These are phyloP conservation scores for Fusarium sp. DNA, from an alignment of 2,329 filamentous ascomycete species.

Conservation along the genomic window DNA sequence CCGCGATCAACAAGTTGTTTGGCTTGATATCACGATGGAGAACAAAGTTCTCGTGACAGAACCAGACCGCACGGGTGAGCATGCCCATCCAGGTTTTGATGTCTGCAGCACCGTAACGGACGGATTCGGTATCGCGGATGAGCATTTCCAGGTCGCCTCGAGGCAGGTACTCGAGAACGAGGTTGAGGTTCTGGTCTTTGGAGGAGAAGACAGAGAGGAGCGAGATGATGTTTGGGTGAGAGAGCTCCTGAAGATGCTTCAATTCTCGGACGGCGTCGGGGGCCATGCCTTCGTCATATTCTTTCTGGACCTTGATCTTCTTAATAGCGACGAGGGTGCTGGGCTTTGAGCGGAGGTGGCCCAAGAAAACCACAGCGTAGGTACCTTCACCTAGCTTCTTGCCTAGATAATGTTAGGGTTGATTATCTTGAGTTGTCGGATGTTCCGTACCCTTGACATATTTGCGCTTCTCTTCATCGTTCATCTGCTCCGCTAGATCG, in stretches of 20 bases:
- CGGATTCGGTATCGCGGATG: conserved; percentile 82
- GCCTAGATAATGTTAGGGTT: conserved; percentile 61
- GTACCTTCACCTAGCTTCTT: conserved; percentile 96
- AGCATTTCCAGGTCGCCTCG: conserved; percentile 96
- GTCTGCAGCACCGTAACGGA: conserved; percentile 87
- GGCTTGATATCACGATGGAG: conserved; percentile 99
- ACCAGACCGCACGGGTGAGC: conserved; percentile 93
- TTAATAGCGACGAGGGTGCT: conserved; percentile 87
- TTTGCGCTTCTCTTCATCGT: conserved; percentile 84
- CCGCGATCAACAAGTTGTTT: conserved; percentile 95
- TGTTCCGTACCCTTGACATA: conserved; percentile 80
- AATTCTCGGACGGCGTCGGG: conserved; percentile 97
- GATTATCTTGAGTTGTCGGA: no score
- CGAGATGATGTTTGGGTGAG: conserved; percentile 94
- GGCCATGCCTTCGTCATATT: conserved; percentile 90
- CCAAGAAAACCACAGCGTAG: conserved; percentile 94
- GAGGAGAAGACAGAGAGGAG: conserved; percentile 93
- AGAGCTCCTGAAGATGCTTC: conserved; percentile 93
- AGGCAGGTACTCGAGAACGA: conserved; percentile 93
- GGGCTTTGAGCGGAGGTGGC: conserved; percentile 80
- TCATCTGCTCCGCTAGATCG: conserved; percentile 82
- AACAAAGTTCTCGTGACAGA: conserved; percentile 94
- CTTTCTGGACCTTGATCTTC: conserved; percentile 88
- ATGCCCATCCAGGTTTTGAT: conserved; percentile 99
- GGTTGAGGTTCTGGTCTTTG: conserved; percentile 95